These are phyloP conservation scores for Solanum bulbocastanum DNA, from an alignment of 257 asterid species.

Conservation along the genomic window DNA sequence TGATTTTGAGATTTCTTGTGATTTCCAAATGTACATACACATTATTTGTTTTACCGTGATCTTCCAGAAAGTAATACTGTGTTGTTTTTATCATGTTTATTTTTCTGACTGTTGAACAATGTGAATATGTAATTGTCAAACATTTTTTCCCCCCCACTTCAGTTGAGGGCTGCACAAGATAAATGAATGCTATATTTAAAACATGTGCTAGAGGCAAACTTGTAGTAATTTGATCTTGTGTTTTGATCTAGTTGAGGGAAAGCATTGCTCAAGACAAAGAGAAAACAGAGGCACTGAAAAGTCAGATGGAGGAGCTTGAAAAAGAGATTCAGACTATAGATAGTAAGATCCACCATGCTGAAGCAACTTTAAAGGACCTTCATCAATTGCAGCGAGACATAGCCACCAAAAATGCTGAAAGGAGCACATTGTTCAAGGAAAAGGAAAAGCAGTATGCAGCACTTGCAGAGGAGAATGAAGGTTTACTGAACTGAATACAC, in stretches of 20 bases:
- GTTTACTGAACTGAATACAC: slow-evolving; percentile 20
- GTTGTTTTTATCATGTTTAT: not conserved
- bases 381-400: slow-evolving; percentile 49
- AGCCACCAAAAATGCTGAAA: slow-evolving; percentile 73
- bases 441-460: slow-evolving; percentile 51
- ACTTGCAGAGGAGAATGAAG: slow-evolving; percentile 71
- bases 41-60: not conserved
- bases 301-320: slow-evolving; percentile 73
- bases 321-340: slow-evolving; percentile 49
- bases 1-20: not conserved
- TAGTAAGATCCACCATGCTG: slow-evolving; percentile 60
- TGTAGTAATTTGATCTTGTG: slow-evolving; percentile 2
- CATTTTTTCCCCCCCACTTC: not conserved
- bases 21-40: not conserved
- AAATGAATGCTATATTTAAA: not conserved
- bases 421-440: slow-evolving; percentile 74
- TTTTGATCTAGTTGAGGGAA: slow-evolving; percentile 57
- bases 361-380: slow-evolving; percentile 57
- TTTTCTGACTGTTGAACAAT: not conserved
- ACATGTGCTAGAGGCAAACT: not conserved
- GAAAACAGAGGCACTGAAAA: slow-evolving; percentile 50
- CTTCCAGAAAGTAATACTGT: not conserved
- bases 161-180: not conserved
- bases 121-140: not conserved
- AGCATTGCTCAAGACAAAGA: slow-evolving; percentile 76